These are phyloP conservation scores for Nephelium lappaceum DNA, from an alignment of 345 rosid genomes.

Conservation along the genomic window DNA sequence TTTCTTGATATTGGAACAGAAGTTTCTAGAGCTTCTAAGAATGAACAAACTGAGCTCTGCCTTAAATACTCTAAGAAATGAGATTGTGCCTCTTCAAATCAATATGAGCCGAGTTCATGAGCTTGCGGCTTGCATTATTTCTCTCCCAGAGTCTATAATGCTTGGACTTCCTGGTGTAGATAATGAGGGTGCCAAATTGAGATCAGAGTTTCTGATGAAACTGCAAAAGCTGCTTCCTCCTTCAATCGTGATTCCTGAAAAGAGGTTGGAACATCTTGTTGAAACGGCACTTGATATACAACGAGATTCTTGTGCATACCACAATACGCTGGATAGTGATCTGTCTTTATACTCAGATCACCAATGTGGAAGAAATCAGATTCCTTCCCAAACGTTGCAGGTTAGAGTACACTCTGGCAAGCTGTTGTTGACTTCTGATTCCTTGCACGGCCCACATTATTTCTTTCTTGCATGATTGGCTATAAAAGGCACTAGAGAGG, in stretches of 20 bases:
- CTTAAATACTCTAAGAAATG: slow-evolving; percentile 56
- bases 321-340: slow-evolving; percentile 59
- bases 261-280: slow-evolving; percentile 70
- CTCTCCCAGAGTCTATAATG: slow-evolving; percentile 31
- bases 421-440: slow-evolving; percentile 14
- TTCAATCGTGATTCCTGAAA: slow-evolving; percentile 62
- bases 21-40: slow-evolving; percentile 57
- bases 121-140: slow-evolving; percentile 56
- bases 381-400: slow-evolving; percentile 74
- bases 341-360: slow-evolving; percentile 69
- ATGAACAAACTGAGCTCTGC: slow-evolving; percentile 50
- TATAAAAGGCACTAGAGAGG: neutral
- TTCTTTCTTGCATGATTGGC: slow-evolving; percentile 11
- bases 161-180: slow-evolving; percentile 32
- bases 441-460: slow-evolving; percentile 2
- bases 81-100: slow-evolving; percentile 62
- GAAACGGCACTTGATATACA: slow-evolving; percentile 66
- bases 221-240: slow-evolving; percentile 68
- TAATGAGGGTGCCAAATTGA: slow-evolving; percentile 37
- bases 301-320: slow-evolving; percentile 62
- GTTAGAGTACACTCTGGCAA: slow-evolving; percentile 38
- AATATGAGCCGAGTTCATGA: slow-evolving; percentile 51
- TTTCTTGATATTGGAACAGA: slow-evolving; percentile 67
- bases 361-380: slow-evolving; percentile 60
- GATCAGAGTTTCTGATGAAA: slow-evolving; percentile 55